Conservation (phyloP, 1,284 basidiomycete species). For the Puccinia novopanici region DNA sequence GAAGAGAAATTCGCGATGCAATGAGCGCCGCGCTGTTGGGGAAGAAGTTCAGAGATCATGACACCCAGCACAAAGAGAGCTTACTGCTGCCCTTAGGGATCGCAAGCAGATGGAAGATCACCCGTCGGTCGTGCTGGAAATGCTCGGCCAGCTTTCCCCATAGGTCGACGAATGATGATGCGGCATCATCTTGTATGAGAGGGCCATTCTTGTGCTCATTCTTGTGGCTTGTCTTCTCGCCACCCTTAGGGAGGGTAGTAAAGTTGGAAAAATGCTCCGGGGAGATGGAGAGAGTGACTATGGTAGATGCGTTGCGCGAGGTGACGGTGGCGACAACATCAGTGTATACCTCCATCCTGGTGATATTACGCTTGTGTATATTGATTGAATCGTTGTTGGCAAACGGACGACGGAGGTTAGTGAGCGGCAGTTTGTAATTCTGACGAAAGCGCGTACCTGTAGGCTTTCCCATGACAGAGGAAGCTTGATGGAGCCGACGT, state of each 20-base stretch:
- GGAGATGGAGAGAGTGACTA: slow-evolving; percentile 9
- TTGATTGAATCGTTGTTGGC: background rate
- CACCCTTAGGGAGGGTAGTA: background rate
- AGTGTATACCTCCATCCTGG: background rate
- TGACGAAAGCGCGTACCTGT: background rate
- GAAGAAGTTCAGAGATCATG: too few relatives aligned
- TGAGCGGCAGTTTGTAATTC: too few relatives aligned
- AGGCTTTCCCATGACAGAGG: slow-evolving; percentile 22
- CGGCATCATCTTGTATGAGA: background rate
- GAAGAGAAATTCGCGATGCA: background rate
- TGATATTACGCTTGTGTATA: background rate
- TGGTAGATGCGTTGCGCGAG: background rate
- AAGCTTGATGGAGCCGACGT: slow-evolving; percentile 22
- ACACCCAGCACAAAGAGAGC: too few relatives aligned
- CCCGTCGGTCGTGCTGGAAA: slow-evolving; percentile 17
- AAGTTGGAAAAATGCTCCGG: background rate
- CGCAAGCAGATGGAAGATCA: slow-evolving; percentile 13
- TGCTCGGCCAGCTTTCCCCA: slow-evolving; percentile 20
- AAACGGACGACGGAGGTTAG: background rate
- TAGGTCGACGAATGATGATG: background rate
- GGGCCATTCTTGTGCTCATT: background rate
- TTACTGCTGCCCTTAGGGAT: slow-evolving; percentile 1
- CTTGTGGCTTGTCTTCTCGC: background rate
- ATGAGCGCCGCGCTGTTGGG: too few relatives aligned
- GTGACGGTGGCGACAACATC: slow-evolving; percentile 27